Evolutionary conservation across 768 basidiomycete genomes (phyloP), one percentile per base, ranked within the genome.

Genomic region (Dacryopinax spathularia): DNA sequence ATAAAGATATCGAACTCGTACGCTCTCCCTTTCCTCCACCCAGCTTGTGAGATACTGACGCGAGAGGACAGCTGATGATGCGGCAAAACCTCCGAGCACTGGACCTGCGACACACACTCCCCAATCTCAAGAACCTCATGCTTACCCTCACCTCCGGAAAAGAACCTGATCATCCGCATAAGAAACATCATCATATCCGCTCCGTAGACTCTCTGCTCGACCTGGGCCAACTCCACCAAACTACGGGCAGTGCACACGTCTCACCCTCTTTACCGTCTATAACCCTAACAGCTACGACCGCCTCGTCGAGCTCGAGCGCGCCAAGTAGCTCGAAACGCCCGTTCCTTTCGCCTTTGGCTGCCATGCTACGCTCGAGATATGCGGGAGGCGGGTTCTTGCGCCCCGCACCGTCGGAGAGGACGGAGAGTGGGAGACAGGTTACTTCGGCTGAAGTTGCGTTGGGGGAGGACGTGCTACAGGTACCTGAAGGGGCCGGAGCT

Each of bases 1-100:
- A 99, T 77, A 99, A 98, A 75, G 81, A 99, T 74, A 93, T 99
- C 67, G 95, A 99, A 76, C 79, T 93, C 82, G 93, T 94, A 67
- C 65, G 80, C 25, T 18, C 35, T 60, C 12, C 65, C 61, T 31
- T 31, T 41, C 15, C 27, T 41, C 2, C 60, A 60, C 41, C 18
- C 25, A n/a, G 69, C 41, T 35, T 65, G 20, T 48, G 65, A 56
- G 36, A 59, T 68, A 29, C 20, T 34, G 29, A 33, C 36, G 60
- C 37, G 9, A 33, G 12, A 33, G 20, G 13, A 2, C 69, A 97
- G 93, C 82, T 96, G 61, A 95, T 94, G 93, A 79, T 82, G 63
- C 90, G 94, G 69, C 85, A 87, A n/a, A 83, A 89, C 71, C 77
- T 98, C 63, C 86, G 87, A 41, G 87, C 92, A 22, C 75, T 95